Base-by-base conservation (phyloP, 75 land plant species). In the Azolla pinnata region DNA sequence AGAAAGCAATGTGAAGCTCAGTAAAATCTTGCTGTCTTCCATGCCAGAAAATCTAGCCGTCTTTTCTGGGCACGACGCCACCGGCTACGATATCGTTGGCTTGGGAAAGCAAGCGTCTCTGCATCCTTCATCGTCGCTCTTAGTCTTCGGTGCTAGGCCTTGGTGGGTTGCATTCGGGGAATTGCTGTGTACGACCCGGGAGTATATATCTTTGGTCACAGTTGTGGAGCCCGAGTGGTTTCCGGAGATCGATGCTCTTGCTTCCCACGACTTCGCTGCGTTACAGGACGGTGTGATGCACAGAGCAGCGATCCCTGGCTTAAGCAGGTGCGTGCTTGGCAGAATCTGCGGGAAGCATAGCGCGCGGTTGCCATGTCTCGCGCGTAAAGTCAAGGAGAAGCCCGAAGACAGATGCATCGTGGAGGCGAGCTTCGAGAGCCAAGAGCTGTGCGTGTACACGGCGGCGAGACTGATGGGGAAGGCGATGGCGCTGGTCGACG, bases 111-210 rank as follows among this genome's bases (percentile, higher is more conserved):
- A 61, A 67, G 69, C 85, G 23, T 69, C 63, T 53, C 65, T 86
- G 14, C 90, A 86, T 73, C 90, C 90, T 44, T 80, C 90, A 17
- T 72, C 86, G 63, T 83, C 90, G 17, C 48, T 83, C 64, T 46
- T 75, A 30, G 66, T 62, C 23, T 83, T 68, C 54, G 71, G 75
- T 59, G 53, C 77, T 19, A 76, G 62, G 57, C 90, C 90, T 14
- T 59, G 16, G 19, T 86, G 90, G 90, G 74, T 86, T 0, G 90
- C 80, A 29, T 86, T 83, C 63, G 72, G 79, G 17, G 83, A 86
- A 24, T 44, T 86, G 52, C 57, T 86, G 0, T 83, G 87, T 24
- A 64, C 67, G 2, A 54, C 79, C 4, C 67, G 59, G 42, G 64
- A 83, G 50, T 86, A 73, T 72, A 42, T 86, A 66, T 77, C 77